Evolutionary conservation across 768 basidiomycete genomes (phyloP).

Genomic region (Kondoa malvinella): DNA sequence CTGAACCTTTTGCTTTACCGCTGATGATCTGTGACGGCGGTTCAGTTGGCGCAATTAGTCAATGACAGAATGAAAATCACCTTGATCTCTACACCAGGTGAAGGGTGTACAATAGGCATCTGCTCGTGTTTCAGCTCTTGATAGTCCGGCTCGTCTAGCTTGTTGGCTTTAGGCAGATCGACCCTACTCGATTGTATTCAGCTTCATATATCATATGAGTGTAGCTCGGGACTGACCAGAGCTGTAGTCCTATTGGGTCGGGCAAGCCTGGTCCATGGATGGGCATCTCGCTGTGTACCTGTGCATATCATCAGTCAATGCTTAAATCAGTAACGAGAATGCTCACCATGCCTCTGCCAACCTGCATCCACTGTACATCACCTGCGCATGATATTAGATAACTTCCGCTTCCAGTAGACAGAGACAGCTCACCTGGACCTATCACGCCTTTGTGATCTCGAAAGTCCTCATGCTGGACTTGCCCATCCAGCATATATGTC

Average conservation of each 20-base stretch:
- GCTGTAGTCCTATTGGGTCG: conserved; percentile 65
- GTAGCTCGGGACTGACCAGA: conserved; percentile 40
- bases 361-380: conserved; percentile 19
- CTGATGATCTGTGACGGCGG: conserved; percentile 70
- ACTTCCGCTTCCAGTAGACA: conserved; percentile 28
- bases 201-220: not conserved
- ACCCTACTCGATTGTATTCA: conserved; percentile 22
- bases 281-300: conserved; percentile 47
- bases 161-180: conserved; percentile 40
- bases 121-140: conserved; percentile 56
- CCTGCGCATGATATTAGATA: not conserved
- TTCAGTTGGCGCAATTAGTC: conserved; percentile 25
- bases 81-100: conserved; percentile 11
- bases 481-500: conserved; percentile 69
- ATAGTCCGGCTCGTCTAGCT: conserved; percentile 66
- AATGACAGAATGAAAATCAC: not conserved
- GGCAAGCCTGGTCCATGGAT: conserved; percentile 49
- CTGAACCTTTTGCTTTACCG: conserved; percentile 67
- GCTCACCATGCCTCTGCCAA: conserved; percentile 12
- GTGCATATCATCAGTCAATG: not conserved
- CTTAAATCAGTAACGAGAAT: not conserved
- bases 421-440: conserved; percentile 62
- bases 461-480: conserved; percentile 74
- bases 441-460: conserved; percentile 58
- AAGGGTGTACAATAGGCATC: conserved; percentile 27